Percentiles rank a stretch among this genome's conserved stretches.
phyloP scores from a whole-genome alignment of 352 stramenopile species.

The Peronospora farinosa region DNA sequence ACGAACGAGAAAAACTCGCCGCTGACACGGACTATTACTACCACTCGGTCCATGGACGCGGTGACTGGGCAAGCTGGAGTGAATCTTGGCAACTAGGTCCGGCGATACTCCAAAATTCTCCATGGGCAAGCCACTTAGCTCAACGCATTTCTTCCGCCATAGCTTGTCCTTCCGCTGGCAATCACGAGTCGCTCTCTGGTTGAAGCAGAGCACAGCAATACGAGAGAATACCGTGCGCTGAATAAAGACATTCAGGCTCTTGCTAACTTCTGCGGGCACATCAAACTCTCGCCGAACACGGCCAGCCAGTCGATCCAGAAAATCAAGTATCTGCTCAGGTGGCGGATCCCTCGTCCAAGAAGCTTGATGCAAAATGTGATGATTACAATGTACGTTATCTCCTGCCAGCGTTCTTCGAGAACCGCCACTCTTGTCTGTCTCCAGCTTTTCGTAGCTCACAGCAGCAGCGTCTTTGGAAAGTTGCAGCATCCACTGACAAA shows the following conservation, averaged over 20 bases:
- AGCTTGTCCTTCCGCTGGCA: slow-evolving; percentile 80
- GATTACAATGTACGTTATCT: slow-evolving; percentile 4
- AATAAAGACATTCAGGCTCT: slow-evolving; percentile 70
- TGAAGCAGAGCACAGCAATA: slow-evolving; percentile 70
- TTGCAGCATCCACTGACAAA: slow-evolving; percentile 64
- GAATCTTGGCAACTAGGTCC: slow-evolving; percentile 61
- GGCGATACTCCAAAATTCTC: slow-evolving; percentile 51
- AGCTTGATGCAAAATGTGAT: slow-evolving; percentile 16
- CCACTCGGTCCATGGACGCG: slow-evolving; percentile 17
- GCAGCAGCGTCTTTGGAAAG: slow-evolving; percentile 57
- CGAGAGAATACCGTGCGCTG: slow-evolving; percentile 71
- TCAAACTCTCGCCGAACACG: slow-evolving; percentile 72
- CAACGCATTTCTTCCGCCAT: slow-evolving; percentile 67
- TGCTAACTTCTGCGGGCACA: slow-evolving; percentile 64
- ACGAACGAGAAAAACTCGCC: slow-evolving; percentile 49
- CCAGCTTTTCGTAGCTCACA: slow-evolving; percentile 52
- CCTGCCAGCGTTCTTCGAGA: slow-evolving; percentile 9
- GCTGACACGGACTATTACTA: slow-evolving; percentile 22
- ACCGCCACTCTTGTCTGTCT: slow-evolving; percentile 29
- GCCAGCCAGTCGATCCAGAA: slow-evolving; percentile 56
- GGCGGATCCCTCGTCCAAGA: slow-evolving; percentile 61
- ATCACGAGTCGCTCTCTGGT: slow-evolving; percentile 55
- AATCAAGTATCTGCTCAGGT: slow-evolving; percentile 72
- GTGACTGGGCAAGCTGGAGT: slow-evolving; percentile 42
- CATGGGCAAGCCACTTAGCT: slow-evolving; percentile 58